Base-by-base conservation (phyloP, 495 filamentous ascomycete genomes). In the Penicillium maclennaniae region DNA sequence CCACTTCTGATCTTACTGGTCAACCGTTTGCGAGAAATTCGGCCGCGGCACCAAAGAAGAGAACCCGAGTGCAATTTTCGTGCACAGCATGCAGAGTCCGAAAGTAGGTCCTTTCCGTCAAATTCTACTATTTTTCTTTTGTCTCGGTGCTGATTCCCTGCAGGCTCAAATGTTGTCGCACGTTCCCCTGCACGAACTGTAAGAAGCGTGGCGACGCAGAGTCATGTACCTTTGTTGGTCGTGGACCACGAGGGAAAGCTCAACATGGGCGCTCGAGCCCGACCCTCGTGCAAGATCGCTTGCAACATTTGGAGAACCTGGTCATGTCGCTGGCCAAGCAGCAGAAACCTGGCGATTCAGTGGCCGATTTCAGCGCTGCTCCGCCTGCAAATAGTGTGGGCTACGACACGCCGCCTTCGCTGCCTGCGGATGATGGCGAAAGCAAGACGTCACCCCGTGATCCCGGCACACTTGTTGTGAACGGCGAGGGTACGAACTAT, bases 401-500 rank as follows among this genome's bases (percentile, higher is more conserved):
- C 16, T 60, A 58, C 41, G 49, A 59, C 8, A 68, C 66, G 21
- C 63, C 65, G 1, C 51, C 59, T 2, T 87, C 65, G 1, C 51
- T 57, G 1, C 86, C 86, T 59, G 85, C 90, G 49, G 78, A 84
- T 16, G 87, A 92, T 52, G 83, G 85, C 20, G 78, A 88, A 7
- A 75, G 82, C 17, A 81, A 80, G 38, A 21, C 38, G 20, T 51
- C 58, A 10, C 55, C 58, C 2, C 51, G 43, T 38, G 63, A 62
- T 34, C 51, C 67, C 7, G 92, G 92, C 9, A 80, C 87, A 40
- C 75, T 97, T 59, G 85, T 87, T 55, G 87, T 96, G 26, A 65
- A 72, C 19, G 52, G 72, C 12, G 65, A 67, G 7, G 74, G 70
- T 10, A 69, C 69, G 14, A 72, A 67, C 34, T 80, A 81, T 57